Conservation (phyloP, 768 basidiomycete species). For the Sporobolomyces roseus region DNA sequence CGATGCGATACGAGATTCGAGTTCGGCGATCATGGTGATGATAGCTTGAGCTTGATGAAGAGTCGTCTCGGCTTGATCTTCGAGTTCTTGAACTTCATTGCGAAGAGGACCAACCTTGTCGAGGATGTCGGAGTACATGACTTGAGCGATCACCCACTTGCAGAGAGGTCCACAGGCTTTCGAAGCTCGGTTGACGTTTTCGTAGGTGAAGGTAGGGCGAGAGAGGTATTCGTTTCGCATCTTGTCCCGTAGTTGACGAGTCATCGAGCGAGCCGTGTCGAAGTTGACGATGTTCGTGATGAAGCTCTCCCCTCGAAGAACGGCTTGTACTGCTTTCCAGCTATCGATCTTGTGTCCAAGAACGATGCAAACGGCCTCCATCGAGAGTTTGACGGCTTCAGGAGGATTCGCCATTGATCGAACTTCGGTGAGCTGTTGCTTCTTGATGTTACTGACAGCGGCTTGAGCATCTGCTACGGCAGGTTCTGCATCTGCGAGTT, state of each 20-base stretch:
- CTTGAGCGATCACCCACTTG: constrained; percentile 97
- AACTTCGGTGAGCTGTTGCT: constrained; percentile 92
- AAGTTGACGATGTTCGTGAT: constrained; percentile 93
- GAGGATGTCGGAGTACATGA: constrained; percentile 91
- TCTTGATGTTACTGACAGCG: constrained; percentile 96
- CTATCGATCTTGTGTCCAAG: constrained; percentile 95
- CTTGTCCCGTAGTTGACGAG: constrained; percentile 74
- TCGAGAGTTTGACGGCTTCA: constrained; percentile 92
- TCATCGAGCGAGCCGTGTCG: constrained; percentile 86
- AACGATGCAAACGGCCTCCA: constrained; percentile 96
- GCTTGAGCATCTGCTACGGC: constrained; percentile 90
- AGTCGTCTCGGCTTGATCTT: constrained; percentile 87
- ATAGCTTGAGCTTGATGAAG: constrained; percentile 88
- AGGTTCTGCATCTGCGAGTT: constrained; percentile 95
- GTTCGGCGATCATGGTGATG: constrained; percentile 83
- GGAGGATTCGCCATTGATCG: constrained; percentile 97
- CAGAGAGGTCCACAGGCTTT: constrained; percentile 96
- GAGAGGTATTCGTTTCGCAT: constrained; percentile 93
- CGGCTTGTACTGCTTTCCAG: constrained; percentile 91
- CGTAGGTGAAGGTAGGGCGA: constrained; percentile 86
- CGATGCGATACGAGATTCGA: constrained; percentile 82
- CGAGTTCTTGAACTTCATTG: constrained; percentile 88
- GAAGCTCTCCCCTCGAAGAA: constrained; percentile 95
- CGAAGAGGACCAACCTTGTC: constrained; percentile 95
- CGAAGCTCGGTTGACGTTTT: constrained; percentile 88